Conservation (phyloP, 2,329 filamentous ascomycete species). For the Fusarium azukiicola region DNA sequence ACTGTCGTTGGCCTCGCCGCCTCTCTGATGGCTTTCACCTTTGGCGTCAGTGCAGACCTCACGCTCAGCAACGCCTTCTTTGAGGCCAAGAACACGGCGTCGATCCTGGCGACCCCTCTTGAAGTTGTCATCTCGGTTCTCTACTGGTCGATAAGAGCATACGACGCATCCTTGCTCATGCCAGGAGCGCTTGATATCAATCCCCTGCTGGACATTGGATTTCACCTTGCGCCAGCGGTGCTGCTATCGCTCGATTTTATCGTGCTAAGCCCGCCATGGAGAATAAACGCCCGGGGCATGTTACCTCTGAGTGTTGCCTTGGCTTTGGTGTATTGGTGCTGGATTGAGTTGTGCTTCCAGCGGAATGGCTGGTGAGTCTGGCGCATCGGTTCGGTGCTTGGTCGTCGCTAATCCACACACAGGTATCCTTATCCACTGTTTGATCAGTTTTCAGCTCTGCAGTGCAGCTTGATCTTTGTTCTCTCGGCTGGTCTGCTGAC, state of each 20-base stretch:
- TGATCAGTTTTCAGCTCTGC: constrained; percentile 1
- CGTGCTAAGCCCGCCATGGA: not conserved
- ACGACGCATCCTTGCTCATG: constrained; percentile 10
- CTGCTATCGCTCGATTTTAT: constrained; percentile 5
- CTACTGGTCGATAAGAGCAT: constrained; percentile 9
- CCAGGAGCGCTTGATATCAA: not conserved
- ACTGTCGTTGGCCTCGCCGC: constrained; percentile 8
- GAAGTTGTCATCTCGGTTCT: constrained; percentile 11
- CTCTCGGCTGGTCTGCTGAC: not conserved
- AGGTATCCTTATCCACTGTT: constrained; percentile 19
- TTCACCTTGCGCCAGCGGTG: constrained; percentile 11
- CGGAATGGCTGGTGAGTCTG: constrained; percentile 17
- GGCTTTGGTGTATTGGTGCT: constrained; percentile 18
- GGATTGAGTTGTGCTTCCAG: constrained; percentile 10
- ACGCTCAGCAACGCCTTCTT: not conserved
- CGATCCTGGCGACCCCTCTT: not conserved
- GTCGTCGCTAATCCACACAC: not conserved
- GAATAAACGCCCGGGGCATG: not conserved
- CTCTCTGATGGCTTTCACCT: not conserved
- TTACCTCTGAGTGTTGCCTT: not conserved
- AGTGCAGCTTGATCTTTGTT: not conserved
- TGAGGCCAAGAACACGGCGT: not conserved
- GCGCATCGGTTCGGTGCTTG: not conserved
- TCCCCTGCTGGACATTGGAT: constrained; percentile 2
- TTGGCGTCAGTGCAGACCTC: not conserved